phyloP scores from a whole-genome alignment of 768 basidiomycete species.

The Austroboletus festivus region DNA sequence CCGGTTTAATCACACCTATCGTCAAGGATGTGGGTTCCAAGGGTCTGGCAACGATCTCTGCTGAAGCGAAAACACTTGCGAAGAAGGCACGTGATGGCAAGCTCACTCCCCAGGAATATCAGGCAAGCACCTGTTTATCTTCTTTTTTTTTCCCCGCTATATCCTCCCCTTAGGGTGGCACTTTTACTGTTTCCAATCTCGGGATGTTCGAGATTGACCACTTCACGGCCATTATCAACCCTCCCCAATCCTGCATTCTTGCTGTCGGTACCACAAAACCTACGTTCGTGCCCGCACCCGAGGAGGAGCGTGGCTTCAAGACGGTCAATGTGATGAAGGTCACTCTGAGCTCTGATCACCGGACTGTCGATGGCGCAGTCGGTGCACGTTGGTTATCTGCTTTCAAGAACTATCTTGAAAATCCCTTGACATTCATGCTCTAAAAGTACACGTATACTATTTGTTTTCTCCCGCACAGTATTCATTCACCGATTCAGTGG shows the following conservation, averaged over 20 bases:
- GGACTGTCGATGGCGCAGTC: constrained; percentile 94
- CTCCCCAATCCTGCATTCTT: constrained; percentile 96
- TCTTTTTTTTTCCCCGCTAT: neutral
- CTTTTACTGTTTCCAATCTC: constrained; percentile 98
- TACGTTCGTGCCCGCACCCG: constrained; percentile 82
- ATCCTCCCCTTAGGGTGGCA: constrained; percentile 66
- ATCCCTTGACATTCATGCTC: constrained; percentile 95
- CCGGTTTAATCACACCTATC: constrained; percentile 96
- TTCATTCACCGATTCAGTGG: neutral
- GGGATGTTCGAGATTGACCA: constrained; percentile 96
- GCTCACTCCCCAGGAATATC: constrained; percentile 92
- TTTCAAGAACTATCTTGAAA: constrained; percentile 96
- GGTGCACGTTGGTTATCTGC: constrained; percentile 89
- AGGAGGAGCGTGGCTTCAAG: constrained; percentile 95
- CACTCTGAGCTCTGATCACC: constrained; percentile 92
- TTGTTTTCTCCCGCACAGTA: neutral
- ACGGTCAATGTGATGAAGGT: constrained; percentile 90
- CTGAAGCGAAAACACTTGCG: constrained; percentile 88
- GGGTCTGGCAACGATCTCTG: constrained; percentile 89
- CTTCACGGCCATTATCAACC: constrained; percentile 99
- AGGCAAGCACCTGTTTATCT: constrained; percentile 45
- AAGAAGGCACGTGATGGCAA: constrained; percentile 97
- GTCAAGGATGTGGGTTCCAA: constrained; percentile 90
- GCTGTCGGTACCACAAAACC: constrained; percentile 87
- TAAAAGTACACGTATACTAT: constrained; percentile 45